Evolutionary conservation across 1,139 yeast genomes (phyloP).

Genomic region (Trichomonascaceae sp.): DNA sequence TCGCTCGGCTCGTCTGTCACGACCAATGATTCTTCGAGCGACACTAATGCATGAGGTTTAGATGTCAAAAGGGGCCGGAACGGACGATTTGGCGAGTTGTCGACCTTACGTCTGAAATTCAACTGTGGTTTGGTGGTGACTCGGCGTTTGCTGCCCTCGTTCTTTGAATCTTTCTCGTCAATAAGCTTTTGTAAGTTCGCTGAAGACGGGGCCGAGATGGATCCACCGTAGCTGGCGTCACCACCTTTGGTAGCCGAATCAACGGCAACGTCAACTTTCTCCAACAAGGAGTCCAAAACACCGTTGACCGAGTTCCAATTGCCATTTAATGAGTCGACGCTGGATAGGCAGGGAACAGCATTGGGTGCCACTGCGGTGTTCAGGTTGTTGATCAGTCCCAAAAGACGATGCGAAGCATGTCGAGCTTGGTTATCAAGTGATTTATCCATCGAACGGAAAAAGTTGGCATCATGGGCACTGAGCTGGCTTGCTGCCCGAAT

Average conservation of each 20-base stretch:
- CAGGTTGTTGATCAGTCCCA: slow-evolving; percentile 42
- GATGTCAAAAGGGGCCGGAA: slow-evolving; percentile 57
- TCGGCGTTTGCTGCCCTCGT: too few relatives aligned
- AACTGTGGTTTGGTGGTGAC: slow-evolving; percentile 63
- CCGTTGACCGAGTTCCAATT: slow-evolving; percentile 56
- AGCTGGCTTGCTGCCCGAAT: slow-evolving; percentile 62
- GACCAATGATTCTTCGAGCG: slow-evolving; percentile 39
- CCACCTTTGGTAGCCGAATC: slow-evolving; percentile 27
- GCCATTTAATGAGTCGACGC: slow-evolving; percentile 33
- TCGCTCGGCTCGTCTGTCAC: slow-evolving; percentile 23
- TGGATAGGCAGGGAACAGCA: slow-evolving; percentile 20
- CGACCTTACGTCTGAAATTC: slow-evolving; percentile 42
- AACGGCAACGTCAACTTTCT: slow-evolving; percentile 55
- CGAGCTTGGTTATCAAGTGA: slow-evolving; percentile 33
- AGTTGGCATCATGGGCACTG: slow-evolving; percentile 69
- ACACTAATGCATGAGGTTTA: slow-evolving; percentile 58
- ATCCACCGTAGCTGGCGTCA: slow-evolving; percentile 4
- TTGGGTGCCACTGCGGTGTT: slow-evolving; percentile 33
- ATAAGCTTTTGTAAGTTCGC: slow-evolving; percentile 1
- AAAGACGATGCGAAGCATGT: slow-evolving; percentile 32
- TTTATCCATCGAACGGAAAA: slow-evolving; percentile 56
- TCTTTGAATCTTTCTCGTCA: too few relatives aligned
- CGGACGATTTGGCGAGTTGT: slow-evolving; percentile 58
- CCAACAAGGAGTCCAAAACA: slow-evolving; percentile 58
- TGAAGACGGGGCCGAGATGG: not conserved